These are phyloP conservation scores for Phyllosticta citribraziliensis DNA, from an alignment of 2,329 filamentous ascomycete species.

Conservation along the genomic window DNA sequence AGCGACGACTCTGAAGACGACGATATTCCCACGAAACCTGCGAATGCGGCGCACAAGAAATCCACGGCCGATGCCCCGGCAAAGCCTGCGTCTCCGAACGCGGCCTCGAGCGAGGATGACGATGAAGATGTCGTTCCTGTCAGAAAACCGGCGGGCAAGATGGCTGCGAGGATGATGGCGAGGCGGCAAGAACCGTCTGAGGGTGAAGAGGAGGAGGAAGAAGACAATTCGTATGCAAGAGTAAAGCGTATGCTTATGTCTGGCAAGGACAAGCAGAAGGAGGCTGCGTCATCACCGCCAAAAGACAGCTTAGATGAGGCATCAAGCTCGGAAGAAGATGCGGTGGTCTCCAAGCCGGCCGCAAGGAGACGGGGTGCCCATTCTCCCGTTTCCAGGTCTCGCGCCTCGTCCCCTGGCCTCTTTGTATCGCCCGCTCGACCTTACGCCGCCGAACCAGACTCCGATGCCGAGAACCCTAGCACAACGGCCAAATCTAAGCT, in stretches of 20 bases:
- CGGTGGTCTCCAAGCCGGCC: constrained; percentile 1
- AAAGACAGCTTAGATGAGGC: constrained; percentile 7
- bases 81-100: not conserved
- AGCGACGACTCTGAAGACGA: constrained; percentile 9
- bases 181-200: constrained; percentile 12
- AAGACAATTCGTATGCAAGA: constrained; percentile 31
- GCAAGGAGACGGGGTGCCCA: not conserved
- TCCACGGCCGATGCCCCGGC: not conserved
- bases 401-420: constrained; percentile 40
- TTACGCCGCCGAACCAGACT: constrained; percentile 30
- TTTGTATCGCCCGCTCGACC: constrained; percentile 44
- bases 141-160: constrained; percentile 48
- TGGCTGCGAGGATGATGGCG: constrained; percentile 52
- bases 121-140: constrained; percentile 16
- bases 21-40: not conserved
- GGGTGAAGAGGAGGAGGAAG: constrained; percentile 19
- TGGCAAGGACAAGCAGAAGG: constrained; percentile 17
- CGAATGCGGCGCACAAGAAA: not conserved
- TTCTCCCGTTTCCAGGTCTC: constrained; percentile 13
- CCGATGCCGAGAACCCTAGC: constrained; percentile 28
- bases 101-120: not conserved
- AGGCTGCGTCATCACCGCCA: constrained; percentile 8
- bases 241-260: constrained; percentile 36
- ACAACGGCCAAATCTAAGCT: constrained; percentile 52
- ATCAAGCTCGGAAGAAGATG: constrained; percentile 12